Conservation (phyloP, 805 yeast species). For the Schwanniomyces sp. region DNA sequence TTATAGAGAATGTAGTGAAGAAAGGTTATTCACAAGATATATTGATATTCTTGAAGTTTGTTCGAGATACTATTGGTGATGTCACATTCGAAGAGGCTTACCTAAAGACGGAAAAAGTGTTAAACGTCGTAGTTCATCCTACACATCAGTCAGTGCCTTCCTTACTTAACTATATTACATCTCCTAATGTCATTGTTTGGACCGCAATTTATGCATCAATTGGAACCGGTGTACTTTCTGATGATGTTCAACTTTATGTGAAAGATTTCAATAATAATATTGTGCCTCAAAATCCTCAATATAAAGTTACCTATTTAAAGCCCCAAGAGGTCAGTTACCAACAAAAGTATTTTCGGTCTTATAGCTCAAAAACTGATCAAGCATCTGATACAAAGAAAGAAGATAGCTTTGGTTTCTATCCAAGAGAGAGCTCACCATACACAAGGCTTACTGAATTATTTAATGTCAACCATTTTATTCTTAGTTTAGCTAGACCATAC, state of each 20-base stretch:
- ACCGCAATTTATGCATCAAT: slow-evolving; percentile 88
- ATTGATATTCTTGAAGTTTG: slow-evolving; percentile 74
- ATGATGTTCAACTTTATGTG: slow-evolving; percentile 55
- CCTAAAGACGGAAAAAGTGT: slow-evolving; percentile 69
- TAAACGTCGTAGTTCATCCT: slow-evolving; percentile 86
- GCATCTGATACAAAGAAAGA: slow-evolving; percentile 7
- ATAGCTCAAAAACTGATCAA: slow-evolving; percentile 12
- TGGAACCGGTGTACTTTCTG: slow-evolving; percentile 66
- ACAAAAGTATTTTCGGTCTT: slow-evolving; percentile 39
- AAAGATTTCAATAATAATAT: slow-evolving; percentile 62
- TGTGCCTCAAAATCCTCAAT: slow-evolving; percentile 49
- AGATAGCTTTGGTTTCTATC: slow-evolving; percentile 16
- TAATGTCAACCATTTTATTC: slow-evolving; percentile 91
- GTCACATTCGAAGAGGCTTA: slow-evolving; percentile 94
- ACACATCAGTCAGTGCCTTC: slow-evolving; percentile 68
- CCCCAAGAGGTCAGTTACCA: slow-evolving; percentile 47
- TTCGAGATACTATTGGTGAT: slow-evolving; percentile 71
- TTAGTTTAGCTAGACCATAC: slow-evolving; percentile 90
- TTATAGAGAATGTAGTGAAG: slow-evolving; percentile 70
- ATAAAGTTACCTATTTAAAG: slow-evolving; percentile 41
- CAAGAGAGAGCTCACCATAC: slow-evolving; percentile 58
- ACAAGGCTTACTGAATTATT: slow-evolving; percentile 87
- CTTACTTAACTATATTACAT: slow-evolving; percentile 81
- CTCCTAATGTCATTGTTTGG: slow-evolving; percentile 89
- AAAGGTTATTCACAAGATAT: slow-evolving; percentile 89